phyloP scores from a whole-genome alignment of 139 green algal genomes.

The Picochlorum sp. region DNA sequence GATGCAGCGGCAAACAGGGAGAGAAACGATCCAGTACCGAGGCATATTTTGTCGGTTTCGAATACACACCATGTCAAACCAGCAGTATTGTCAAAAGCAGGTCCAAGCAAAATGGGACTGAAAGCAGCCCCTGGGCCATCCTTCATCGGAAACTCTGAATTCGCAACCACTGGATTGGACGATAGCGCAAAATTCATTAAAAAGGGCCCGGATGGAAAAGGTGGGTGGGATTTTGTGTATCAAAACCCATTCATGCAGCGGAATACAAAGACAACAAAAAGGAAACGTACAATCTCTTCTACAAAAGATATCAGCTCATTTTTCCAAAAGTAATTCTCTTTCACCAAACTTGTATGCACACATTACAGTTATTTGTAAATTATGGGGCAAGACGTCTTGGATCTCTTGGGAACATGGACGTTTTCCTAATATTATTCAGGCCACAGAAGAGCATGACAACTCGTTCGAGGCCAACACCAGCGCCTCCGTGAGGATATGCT shows the following conservation, averaged over 20 bases:
- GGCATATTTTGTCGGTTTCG: neutral
- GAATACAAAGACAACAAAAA: neutral
- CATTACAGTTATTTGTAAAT: neutral
- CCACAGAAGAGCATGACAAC: slow-evolving; percentile 96
- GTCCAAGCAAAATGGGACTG: slow-evolving; percentile 4
- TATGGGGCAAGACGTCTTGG: slow-evolving; percentile 87
- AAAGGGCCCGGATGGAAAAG: slow-evolving; percentile 26
- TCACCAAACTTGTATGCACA: too few relatives aligned
- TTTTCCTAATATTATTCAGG: slow-evolving; percentile 98
- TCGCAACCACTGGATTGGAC: slow-evolving; percentile 15
- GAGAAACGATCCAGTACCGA: neutral
- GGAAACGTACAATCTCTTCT: neutral
- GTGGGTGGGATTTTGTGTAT: slow-evolving; percentile 8
- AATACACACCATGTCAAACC: neutral
- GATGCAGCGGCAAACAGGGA: too few relatives aligned
- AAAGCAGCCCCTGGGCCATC: slow-evolving; percentile 13
- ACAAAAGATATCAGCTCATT: neutral
- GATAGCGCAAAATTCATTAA: slow-evolving; percentile 16
- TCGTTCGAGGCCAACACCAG: slow-evolving; percentile 92
- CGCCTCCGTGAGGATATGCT: slow-evolving; percentile 82
- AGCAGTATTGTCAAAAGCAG: neutral
- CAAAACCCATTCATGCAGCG: neutral
- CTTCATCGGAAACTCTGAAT: slow-evolving; percentile 15
- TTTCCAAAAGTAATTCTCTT: too few relatives aligned
- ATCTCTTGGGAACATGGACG: slow-evolving; percentile 94